Conservation (phyloP, 106 monocot species). For the Ottelia alismoides region DNA sequence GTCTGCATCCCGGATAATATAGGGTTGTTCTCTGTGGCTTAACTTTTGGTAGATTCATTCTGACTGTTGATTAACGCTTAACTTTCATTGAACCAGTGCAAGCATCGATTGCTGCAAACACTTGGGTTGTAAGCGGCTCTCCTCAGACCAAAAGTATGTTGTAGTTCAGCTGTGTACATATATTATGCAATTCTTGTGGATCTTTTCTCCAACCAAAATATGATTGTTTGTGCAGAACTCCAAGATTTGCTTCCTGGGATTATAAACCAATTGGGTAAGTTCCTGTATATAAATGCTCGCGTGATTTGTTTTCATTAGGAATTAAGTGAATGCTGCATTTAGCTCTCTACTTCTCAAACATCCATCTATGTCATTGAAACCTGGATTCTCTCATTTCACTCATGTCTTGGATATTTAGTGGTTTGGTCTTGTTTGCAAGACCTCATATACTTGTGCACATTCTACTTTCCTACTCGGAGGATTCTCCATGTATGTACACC, state of each 20-base stretch:
- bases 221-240: slow-evolving; percentile 9
- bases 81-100: slow-evolving; percentile 8
- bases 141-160: slow-evolving; percentile 18
- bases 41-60: no score
- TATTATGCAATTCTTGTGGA: not conserved
- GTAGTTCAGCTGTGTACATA: not conserved
- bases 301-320: no score
- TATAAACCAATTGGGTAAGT: slow-evolving; percentile 19
- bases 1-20: no score
- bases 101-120: slow-evolving; percentile 21
- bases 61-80: not conserved
- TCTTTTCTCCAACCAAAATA: not conserved
- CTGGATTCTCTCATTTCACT: not conserved
- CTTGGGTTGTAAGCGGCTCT: slow-evolving; percentile 21
- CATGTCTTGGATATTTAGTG: not conserved
- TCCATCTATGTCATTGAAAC: no score
- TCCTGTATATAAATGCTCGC: no score
- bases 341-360: no score
- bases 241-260: slow-evolving; percentile 20
- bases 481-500: no score
- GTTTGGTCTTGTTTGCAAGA: no score
- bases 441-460: no score
- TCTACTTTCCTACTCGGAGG: no score
- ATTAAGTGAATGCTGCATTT: no score
- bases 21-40: no score